Percentiles rank a stretch among this genome's conserved stretches.
Conservation (phyloP, 2,329 filamentous ascomycete genomes). For the Golovinomyces cichoracearum region DNA sequence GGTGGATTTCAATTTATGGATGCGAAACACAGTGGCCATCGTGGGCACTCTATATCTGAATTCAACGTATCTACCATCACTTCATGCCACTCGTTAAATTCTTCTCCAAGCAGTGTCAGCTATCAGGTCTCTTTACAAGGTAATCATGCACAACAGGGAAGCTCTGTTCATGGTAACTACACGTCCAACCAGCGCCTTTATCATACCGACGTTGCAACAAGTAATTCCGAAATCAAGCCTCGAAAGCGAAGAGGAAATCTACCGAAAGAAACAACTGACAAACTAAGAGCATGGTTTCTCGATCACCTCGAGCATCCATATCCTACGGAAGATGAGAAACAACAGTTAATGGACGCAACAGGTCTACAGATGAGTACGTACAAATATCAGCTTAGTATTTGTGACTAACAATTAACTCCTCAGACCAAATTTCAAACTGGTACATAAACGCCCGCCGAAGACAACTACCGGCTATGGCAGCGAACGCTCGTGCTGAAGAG, state of each 20-base stretch:
- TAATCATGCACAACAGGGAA: background rate
- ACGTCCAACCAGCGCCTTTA: background rate
- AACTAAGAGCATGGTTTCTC: slow-evolving; percentile 54
- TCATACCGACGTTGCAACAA: background rate
- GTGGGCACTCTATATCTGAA: too few species aligned
- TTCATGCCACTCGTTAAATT: too few species aligned
- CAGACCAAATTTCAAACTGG: slow-evolving; percentile 53
- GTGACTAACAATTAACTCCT: slow-evolving; percentile 2
- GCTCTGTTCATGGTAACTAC: background rate
- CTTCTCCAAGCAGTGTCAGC: too few species aligned
- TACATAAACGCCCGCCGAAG: slow-evolving; percentile 54
- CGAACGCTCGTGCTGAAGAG: slow-evolving; percentile 18
- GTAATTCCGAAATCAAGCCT: slow-evolving; percentile 6
- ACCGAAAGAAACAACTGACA: slow-evolving; percentile 70
- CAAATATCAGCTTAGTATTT: background rate
- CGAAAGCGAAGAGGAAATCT: slow-evolving; percentile 54
- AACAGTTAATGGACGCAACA: slow-evolving; percentile 51
- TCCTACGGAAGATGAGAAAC: slow-evolving; percentile 68
- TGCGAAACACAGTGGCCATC: too few species aligned
- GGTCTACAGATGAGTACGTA: slow-evolving; percentile 52
- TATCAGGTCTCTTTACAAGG: background rate
- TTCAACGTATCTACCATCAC: too few species aligned
- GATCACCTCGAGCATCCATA: slow-evolving; percentile 60
- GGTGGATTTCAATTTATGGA: too few species aligned
- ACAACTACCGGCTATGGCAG: slow-evolving; percentile 33